Percentiles rank a stretch among this genome's conserved stretches.
Conservation (phyloP, 106 monocot species). For the Gastrodia elata region DNA sequence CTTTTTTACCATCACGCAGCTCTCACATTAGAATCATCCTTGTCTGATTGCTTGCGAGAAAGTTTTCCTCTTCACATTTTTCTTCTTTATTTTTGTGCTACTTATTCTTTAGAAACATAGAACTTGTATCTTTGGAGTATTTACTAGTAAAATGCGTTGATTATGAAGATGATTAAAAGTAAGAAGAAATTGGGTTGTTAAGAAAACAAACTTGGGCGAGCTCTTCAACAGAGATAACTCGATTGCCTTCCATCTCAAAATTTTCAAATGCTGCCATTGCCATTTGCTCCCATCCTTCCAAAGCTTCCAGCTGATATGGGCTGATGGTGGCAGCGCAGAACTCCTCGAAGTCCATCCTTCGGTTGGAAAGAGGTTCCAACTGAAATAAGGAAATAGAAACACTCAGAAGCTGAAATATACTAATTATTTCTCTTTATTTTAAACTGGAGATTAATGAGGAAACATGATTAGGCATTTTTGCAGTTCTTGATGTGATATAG, state of each 20-base stretch:
- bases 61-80: too few relatives aligned
- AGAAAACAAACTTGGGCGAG: conserved; percentile 55
- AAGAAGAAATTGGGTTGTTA: neutral
- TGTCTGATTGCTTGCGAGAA: too few relatives aligned
- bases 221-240: conserved; percentile 72
- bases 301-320: conserved; percentile 90
- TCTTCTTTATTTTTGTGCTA: too few relatives aligned
- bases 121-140: too few relatives aligned
- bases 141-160: too few relatives aligned
- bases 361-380: conserved; percentile 59
- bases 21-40: too few relatives aligned
- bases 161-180: neutral
- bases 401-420: neutral
- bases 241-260: conserved; percentile 86
- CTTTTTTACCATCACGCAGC: too few relatives aligned
- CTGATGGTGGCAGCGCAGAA: conserved; percentile 90
- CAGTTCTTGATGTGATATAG: neutral
- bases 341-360: conserved; percentile 72
- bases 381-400: conserved; percentile 7
- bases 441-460: neutral
- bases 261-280: conserved; percentile 69
- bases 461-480: neutral
- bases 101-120: too few relatives aligned
- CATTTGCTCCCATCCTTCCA: conserved; percentile 87
- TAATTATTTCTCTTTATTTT: neutral